Base-by-base conservation (phyloP, 1,284 basidiomycete genomes). In the Microbotryum violaceum region DNA sequence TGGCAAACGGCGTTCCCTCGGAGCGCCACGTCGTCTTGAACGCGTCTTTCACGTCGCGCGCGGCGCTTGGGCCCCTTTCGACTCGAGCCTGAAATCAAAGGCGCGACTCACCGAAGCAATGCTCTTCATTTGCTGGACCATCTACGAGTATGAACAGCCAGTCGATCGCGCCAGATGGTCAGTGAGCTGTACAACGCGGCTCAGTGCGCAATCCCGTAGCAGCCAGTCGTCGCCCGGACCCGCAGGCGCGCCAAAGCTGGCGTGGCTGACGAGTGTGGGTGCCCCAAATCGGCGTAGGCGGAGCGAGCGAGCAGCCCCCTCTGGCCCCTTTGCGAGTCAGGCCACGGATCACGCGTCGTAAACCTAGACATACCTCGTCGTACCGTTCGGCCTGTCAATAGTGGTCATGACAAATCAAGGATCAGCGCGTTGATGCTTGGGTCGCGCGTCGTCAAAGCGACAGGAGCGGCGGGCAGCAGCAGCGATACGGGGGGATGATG, bases 91-190 rank as follows among this genome's bases (percentile, higher is more conserved):
- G 31, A 27, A 21, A 33, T 31, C 3, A 1, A 14, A 23, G 4
- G 23, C 27, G 16, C 8, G 20, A 45, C 54, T 45, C 44, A 56
- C 51, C 44, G 91, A 94, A 66, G 92, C 92, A 71, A 97, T 91
- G 68, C 85, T 85, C 85, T 96, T 96, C 92, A 97, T 97, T 84
- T 94, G 94, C 81, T 92, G 89, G 72, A 97, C 92, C 92, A 96
- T 96, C 79, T 96, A 45, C n/a, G 63, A 69, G 53, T 64, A 64
- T 65, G 61, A 20, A 68, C 49, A 65, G 67, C 64, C 62, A 20
- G 21, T 25, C 51, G 21, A 63, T 46, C 49, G 45, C 4, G 23
- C 45, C 10, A 16, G 50, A 25, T 1, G 42, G 6, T 6, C 18
- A n/a, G 10, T 12, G 23, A 29, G 33, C 10, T n/a, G 23, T 56